phyloP scores from a whole-genome alignment of 2,329 filamentous ascomycete genomes.

The Arthrobotrys sinensis region DNA sequence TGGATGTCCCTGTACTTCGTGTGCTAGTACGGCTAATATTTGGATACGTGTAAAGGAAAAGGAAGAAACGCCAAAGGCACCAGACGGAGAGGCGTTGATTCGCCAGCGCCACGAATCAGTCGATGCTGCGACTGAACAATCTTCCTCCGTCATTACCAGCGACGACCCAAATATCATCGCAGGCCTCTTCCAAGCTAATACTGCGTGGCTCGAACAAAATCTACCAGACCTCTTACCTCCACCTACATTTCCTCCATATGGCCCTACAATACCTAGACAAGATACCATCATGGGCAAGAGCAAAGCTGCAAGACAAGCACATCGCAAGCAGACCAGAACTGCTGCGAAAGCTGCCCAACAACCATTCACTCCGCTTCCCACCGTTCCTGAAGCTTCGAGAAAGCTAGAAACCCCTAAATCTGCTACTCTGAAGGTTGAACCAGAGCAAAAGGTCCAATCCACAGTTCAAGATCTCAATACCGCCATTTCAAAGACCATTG shows the following conservation, averaged over 20 bases:
- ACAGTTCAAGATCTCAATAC: background rate
- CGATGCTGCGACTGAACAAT: background rate
- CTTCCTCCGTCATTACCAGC: background rate
- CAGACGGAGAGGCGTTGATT: no score
- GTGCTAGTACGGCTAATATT: no score
- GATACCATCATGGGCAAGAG: background rate
- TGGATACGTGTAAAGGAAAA: no score
- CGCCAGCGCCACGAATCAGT: no score
- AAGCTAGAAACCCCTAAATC: background rate
- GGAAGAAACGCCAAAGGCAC: no score
- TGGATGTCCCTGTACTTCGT: no score
- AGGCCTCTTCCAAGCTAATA: background rate
- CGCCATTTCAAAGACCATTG: background rate
- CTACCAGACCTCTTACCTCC: background rate
- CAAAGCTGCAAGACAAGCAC: background rate
- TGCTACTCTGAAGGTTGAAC: background rate
- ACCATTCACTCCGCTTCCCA: background rate
- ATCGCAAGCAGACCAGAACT: background rate
- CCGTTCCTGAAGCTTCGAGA: background rate
- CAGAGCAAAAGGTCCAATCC: background rate
- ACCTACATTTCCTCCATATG: background rate
- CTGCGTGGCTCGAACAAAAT: background rate
- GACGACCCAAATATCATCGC: slow-evolving; percentile 5
- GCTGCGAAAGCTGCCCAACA: background rate
- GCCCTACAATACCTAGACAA: background rate